A percentile compares a stretch with the other conserved stretches of the same genome.
Conservation (phyloP, 2,329 filamentous ascomycete species). For the Teratosphaeriaceae sp. region DNA sequence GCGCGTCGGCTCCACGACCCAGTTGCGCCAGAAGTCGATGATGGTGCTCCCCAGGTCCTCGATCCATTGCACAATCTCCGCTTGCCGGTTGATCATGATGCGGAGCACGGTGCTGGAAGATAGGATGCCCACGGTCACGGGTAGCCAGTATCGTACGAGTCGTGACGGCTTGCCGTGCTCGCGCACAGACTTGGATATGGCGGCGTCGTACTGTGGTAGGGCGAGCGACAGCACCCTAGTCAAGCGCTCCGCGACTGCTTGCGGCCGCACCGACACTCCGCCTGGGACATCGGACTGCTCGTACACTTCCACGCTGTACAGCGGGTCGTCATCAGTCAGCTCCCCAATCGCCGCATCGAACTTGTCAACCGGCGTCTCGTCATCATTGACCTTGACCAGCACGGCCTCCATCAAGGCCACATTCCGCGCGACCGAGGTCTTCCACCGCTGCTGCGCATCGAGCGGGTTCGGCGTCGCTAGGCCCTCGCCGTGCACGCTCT, state of each 20-base stretch:
- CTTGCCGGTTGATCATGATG: conserved; percentile 65
- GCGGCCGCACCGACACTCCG: conserved; percentile 31
- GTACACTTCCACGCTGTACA: conserved; percentile 37
- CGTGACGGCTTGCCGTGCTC: conserved; percentile 69
- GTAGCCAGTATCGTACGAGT: conserved; percentile 83
- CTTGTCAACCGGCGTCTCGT: conserved; percentile 49
- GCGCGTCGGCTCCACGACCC: conserved; percentile 79
- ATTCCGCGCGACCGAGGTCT: conserved; percentile 69
- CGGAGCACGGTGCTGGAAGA: conserved; percentile 84
- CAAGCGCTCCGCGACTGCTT: conserved; percentile 60
- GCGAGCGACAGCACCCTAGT: conserved; percentile 61
- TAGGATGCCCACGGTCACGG: conserved; percentile 61
- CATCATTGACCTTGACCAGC: conserved; percentile 60
- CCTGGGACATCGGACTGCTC: conserved; percentile 28
- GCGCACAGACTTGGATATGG: conserved; percentile 50
- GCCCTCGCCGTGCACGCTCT: conserved; percentile 32
- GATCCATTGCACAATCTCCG: conserved; percentile 75
- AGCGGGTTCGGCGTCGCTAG: conserved; percentile 21
- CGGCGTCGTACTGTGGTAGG: conserved; percentile 59
- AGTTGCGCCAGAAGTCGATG: conserved; percentile 91
- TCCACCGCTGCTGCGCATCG: conserved; percentile 49
- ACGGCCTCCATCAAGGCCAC: conserved; percentile 83
- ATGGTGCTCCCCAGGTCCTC: conserved; percentile 69
- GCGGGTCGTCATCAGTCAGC: conserved; percentile 47
- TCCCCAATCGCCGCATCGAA: conserved; percentile 52